Evolutionary conservation across 805 yeast species (phyloP).

Genomic region (Phaffomyces antillensis): DNA sequence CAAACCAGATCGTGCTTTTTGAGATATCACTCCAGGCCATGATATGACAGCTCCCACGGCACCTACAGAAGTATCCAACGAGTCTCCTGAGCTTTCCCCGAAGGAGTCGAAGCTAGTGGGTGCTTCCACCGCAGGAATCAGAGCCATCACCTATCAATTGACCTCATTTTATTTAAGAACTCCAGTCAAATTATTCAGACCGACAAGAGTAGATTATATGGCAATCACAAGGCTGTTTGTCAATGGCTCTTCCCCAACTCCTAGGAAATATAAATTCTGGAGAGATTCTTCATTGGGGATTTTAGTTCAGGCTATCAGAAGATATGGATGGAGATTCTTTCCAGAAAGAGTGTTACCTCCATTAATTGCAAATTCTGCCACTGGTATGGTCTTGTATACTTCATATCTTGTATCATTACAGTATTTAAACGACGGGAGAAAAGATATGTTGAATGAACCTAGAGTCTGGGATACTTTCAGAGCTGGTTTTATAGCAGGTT

Average conservation of each 20-base stretch:
- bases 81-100: slow-evolving; percentile 25
- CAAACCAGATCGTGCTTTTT: too few relatives aligned
- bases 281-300: slow-evolving; percentile 77
- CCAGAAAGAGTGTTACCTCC: slow-evolving; percentile 84
- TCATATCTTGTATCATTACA: slow-evolving; percentile 60
- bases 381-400: slow-evolving; percentile 81
- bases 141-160: slow-evolving; percentile 76
- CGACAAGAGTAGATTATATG: slow-evolving; percentile 82
- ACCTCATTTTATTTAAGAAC: slow-evolving; percentile 75
- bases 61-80: neutral
- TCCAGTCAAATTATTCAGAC: slow-evolving; percentile 78
- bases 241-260: slow-evolving; percentile 34
- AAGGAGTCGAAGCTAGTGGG: slow-evolving; percentile 54
- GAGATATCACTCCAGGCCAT: neutral
- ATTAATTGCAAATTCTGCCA: slow-evolving; percentile 77
- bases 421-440: slow-evolving; percentile 22
- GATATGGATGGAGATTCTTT: slow-evolving; percentile 80
- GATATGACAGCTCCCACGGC: neutral
- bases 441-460: slow-evolving; percentile 17
- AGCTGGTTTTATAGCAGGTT: slow-evolving; percentile 85
- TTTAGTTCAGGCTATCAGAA: slow-evolving; percentile 58
- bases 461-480: slow-evolving; percentile 49
- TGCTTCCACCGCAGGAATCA: slow-evolving; percentile 74
- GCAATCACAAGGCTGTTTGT: slow-evolving; percentile 53
- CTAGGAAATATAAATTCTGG: slow-evolving; percentile 42